Base-by-base conservation (phyloP, 1,139 yeast species). In the Groenewaldozyma auringiensis region DNA sequence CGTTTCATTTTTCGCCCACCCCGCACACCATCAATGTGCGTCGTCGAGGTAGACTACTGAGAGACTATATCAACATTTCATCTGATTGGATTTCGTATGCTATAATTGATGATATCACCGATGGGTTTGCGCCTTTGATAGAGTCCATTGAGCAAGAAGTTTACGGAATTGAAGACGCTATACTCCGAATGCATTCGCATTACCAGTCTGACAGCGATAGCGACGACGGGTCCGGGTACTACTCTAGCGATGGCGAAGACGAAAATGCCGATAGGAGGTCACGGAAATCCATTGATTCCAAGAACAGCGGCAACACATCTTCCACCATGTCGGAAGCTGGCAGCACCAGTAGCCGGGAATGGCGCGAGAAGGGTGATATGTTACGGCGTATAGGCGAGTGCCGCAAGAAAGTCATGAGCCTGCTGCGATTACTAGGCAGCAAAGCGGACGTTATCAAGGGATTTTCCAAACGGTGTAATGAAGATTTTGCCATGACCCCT, bases 1-100 rank as follows among this genome's bases (percentile, higher is more conserved):
- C 97, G 0, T 89, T 92, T 68, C 98, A 92, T 67, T 88, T 87
- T 65, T 81, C 89, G 11, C 88, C 96, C 4, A 87, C 97, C 0
- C 96, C 96, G 1, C 98, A 92, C 63, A 95, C 97, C 0, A 85
- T 88, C 46, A 92, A 92, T 61, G 98, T 92, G 35, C 76, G 98
- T 57, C 76, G 97, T 62, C 78, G 98, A 59, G 95, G 95, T 0
- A 72, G 98, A 47, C 70, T 92, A 52, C 72, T 92, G 52, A 76
- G 83, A 52, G 98, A 92, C 62, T 92, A 89, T 59, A 71, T 92
- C 51, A 85, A 86, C 1, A 95, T 92, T 3, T 79, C 94, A 1
- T 80, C 96, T 0, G 98, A 92, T 64, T 92, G 98, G 98, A 83
- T 92, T 42, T 92, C 96, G 2, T 92, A 92, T 67, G 98, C 98